Conservation (phyloP, 2,329 filamentous ascomycete species). For the Fusarium marasasianum region DNA sequence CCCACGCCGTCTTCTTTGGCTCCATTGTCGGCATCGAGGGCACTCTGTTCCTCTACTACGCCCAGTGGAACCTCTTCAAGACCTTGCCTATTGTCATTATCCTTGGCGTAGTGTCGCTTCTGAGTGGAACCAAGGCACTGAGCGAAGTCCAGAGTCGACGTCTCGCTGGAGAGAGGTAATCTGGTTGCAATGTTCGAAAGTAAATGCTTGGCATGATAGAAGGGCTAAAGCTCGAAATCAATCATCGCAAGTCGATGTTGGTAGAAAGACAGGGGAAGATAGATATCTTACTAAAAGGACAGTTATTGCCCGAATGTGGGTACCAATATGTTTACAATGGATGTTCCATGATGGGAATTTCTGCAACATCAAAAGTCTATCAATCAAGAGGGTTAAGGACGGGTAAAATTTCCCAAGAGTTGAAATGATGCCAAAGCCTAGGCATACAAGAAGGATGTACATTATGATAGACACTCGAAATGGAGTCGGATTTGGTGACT, state of each 20-base stretch:
- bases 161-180: constrained; percentile 74
- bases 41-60: constrained; percentile 96
- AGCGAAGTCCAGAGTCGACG: constrained; percentile 92
- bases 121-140: constrained; percentile 89
- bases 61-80: constrained; percentile 90
- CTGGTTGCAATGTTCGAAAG: not conserved
- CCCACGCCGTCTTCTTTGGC: constrained; percentile 85
- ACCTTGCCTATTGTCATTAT: constrained; percentile 76
- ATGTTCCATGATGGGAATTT: not conserved
- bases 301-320: not conserved
- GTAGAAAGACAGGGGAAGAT: not conserved
- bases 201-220: constrained; percentile 12
- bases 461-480: constrained; percentile 20
- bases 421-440: not conserved
- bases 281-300: not conserved
- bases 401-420: not conserved
- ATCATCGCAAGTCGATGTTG: not conserved
- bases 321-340: constrained; percentile 3
- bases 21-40: constrained; percentile 89
- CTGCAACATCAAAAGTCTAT: constrained; percentile 6
- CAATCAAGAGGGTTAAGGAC: not conserved
- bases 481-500: not conserved
- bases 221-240: not conserved
- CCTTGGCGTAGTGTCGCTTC: constrained; percentile 76
- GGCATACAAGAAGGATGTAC: constrained; percentile 12